These are phyloP conservation scores for Mrakia blollopis DNA, from an alignment of 768 basidiomycete genomes.

Conservation along the genomic window DNA sequence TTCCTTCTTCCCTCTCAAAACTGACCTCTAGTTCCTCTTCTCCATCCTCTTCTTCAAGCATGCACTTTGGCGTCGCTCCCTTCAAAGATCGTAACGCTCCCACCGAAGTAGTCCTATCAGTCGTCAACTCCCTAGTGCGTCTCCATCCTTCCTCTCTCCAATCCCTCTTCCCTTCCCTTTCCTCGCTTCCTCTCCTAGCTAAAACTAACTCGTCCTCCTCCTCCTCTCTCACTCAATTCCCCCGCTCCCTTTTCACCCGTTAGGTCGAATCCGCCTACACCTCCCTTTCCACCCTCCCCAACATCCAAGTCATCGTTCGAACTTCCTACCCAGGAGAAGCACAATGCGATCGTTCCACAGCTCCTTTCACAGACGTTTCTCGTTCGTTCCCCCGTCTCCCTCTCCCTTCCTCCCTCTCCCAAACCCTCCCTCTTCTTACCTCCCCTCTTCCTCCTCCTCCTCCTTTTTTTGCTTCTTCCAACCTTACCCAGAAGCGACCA, in stretches of 20 bases:
- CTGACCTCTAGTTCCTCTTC: too few species aligned
- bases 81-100: neutral
- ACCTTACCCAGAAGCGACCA: neutral
- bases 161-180: too few species aligned
- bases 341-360: neutral
- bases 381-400: neutral
- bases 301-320: neutral
- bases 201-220: too few species aligned
- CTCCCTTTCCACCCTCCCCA: neutral
- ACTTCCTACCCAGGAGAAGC: neutral
- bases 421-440: neutral
- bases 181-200: neutral
- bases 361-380: neutral
- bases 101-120: neutral
- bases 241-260: neutral
- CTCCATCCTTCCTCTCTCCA: too few species aligned
- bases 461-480: neutral
- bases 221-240: neutral
- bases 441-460: neutral
- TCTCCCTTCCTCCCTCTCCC: neutral
- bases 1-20: neutral
- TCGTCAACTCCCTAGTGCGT: neutral
- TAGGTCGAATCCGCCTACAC: neutral
- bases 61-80: slow-evolving; percentile 1
- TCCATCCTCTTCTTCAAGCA: neutral